Conservation (phyloP, 148 eudicot species). For the Polygonum maritimum region DNA sequence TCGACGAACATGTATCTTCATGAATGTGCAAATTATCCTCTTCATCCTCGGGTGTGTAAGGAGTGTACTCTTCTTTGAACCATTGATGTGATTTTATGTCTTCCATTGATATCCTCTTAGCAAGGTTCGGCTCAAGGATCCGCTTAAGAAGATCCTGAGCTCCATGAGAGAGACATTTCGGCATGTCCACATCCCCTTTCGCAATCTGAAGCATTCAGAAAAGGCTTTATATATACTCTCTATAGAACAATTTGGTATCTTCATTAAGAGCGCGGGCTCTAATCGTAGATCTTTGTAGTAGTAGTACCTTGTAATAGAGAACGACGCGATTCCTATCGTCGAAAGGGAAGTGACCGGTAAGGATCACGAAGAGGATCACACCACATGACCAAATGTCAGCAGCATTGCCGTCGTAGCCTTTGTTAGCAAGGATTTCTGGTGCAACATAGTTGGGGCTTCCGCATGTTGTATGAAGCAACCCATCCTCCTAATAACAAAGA, state of each 20-base stretch:
- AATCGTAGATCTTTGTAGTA: conserved; percentile 11
- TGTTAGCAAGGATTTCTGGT: conserved; percentile 80
- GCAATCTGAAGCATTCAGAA: conserved; percentile 25
- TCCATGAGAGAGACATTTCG: conserved; percentile 81
- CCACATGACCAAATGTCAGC: conserved; percentile 98
- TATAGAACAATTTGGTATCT: no score
- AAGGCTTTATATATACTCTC: background rate
- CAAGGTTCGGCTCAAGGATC: conserved; percentile 87
- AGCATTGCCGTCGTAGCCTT: conserved; percentile 78
- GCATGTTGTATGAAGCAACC: conserved; percentile 89
- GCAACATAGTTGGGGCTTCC: conserved; percentile 98
- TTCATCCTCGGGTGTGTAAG: conserved; percentile 33
- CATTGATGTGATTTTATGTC: conserved; percentile 70
- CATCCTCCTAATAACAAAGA: conserved; percentile 46
- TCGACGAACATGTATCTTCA: conserved; percentile 47
- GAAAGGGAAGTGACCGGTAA: conserved; percentile 85
- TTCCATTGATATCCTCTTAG: conserved; percentile 46
- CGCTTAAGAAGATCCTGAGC: conserved; percentile 58
- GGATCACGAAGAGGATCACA: conserved; percentile 73
- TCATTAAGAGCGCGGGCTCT: conserved; percentile 7
- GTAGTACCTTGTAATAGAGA: conserved; percentile 75
- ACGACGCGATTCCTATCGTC: conserved; percentile 91
- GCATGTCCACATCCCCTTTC: conserved; percentile 78
- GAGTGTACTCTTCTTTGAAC: conserved; percentile 65
- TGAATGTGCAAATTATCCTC: conserved; percentile 42